These are phyloP conservation scores for Trichophyton rubrum DNA, from an alignment of 2,329 filamentous ascomycete species.

Conservation along the genomic window DNA sequence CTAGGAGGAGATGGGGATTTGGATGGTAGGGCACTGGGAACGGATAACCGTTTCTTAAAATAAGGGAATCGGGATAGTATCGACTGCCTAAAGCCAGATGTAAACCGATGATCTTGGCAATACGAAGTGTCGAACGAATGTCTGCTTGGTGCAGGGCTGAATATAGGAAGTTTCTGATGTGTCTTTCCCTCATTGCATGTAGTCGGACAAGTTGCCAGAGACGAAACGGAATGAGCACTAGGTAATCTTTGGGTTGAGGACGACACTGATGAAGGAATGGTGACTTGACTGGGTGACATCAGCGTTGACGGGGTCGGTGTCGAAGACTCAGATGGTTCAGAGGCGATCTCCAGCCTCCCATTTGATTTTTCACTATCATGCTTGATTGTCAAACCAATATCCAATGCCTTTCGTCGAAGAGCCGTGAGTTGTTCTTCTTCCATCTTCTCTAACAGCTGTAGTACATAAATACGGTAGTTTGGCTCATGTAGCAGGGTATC, in stretches of 20 bases:
- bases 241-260: conserved; percentile 18
- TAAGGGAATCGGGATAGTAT: conserved; percentile 9
- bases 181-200: conserved; percentile 27
- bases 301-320: conserved; percentile 4
- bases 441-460: background rate
- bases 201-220: conserved; percentile 29
- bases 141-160: conserved; percentile 8
- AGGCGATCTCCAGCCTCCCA: background rate
- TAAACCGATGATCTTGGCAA: conserved; percentile 8
- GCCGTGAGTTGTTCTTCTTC: background rate
- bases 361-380: background rate
- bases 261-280: conserved; percentile 23
- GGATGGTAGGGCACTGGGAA: background rate
- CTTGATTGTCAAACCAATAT: background rate
- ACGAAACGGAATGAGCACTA: conserved; percentile 27
- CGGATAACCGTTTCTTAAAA: conserved; percentile 7
- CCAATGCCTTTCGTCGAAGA: background rate
- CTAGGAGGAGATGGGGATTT: background rate
- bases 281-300: conserved; percentile 20
- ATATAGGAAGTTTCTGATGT: conserved; percentile 15
- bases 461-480: background rate
- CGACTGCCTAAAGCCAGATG: conserved; percentile 10
- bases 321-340: background rate
- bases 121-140: conserved; percentile 19
- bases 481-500: background rate